Base-by-base conservation (phyloP, 148 eudicot species). In the Simmondsia chinensis region DNA sequence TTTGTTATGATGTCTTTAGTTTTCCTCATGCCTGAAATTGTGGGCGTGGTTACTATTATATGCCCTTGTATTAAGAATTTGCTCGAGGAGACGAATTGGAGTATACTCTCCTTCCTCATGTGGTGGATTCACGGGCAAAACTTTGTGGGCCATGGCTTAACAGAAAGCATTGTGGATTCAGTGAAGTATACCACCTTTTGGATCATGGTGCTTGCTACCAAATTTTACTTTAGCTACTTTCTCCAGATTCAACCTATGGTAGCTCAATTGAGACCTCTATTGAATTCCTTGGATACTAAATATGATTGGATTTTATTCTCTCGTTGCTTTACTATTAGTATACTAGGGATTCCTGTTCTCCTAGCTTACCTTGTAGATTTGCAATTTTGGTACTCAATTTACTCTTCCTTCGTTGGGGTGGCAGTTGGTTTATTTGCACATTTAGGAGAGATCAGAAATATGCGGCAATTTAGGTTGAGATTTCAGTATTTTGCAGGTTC, bases 401-500 rank as follows among this genome's bases (percentile, higher is more conserved):
- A 83, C 63, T 88, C 97, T 4, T 75, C 94, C 0, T 65, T 88
- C 27, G 83, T 71, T 27, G 97, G 97, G 20, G 91, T 87, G 8
- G 76, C 68, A 2, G 87, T 77, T 49, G 97, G 97, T 31, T 45
- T 88, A 69, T 80, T 83, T 51, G 66, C 65, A 31, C 97, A 83
- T 52, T 61, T 88, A 75, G 97, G 94, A 29, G 97, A 88, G 79
- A 88, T 88, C n/a, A 59, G 97, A 23, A 77, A 80, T 54, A 75
- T 84, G 75, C 79, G 77, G 61, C 97, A 88, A 57, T 50, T 88
- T 64, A 77, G 97, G 65, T 53, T 88, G 73, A 80, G 97, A 33
- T 88, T 88, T 53, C 94, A 80, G 68, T 83, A 80, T 67, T 88
- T 88, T 55, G 94, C 97, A 6, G 77, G 94, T 38, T 94, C 97